Percentiles rank a stretch among this genome's conserved stretches.
These are phyloP conservation scores for Albizia julibrissin DNA, from an alignment of 306 rosid genomes.

Conservation along the genomic window DNA sequence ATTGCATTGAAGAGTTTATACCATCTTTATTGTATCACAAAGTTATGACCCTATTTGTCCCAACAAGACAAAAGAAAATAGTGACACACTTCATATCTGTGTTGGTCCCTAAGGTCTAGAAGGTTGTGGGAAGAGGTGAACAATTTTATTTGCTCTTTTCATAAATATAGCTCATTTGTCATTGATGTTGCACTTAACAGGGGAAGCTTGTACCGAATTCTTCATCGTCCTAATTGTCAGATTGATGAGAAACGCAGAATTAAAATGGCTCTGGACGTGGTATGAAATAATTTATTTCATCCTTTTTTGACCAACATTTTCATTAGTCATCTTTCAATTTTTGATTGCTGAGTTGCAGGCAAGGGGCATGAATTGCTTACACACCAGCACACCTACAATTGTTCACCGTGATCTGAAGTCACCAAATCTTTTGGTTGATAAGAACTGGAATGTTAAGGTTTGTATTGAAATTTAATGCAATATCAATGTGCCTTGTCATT, in stretches of 20 bases:
- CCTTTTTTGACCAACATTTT: slow-evolving; percentile 22
- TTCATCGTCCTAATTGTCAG: slow-evolving; percentile 89
- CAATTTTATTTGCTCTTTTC: slow-evolving; percentile 4
- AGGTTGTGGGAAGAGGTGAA: slow-evolving; percentile 5
- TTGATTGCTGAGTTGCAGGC: slow-evolving; percentile 65
- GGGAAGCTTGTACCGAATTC: slow-evolving; percentile 89
- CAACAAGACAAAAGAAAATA: not conserved
- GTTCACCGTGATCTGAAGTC: slow-evolving; percentile 98
- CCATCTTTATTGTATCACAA: not conserved
- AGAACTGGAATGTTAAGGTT: slow-evolving; percentile 99
- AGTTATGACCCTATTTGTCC: not conserved
- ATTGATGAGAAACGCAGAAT: slow-evolving; percentile 89
- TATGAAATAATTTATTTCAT: slow-evolving; percentile 42
- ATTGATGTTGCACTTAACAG: slow-evolving; percentile 48
- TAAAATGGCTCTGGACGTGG: slow-evolving; percentile 99
- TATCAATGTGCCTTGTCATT: slow-evolving; percentile 17
- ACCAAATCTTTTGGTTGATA: slow-evolving; percentile 95
- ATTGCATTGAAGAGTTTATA: not conserved
- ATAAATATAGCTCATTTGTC: slow-evolving; percentile 3
- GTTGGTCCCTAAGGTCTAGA: slow-evolving; percentile 24
- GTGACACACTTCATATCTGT: slow-evolving; percentile 5
- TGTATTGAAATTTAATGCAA: slow-evolving; percentile 27
- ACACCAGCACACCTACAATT: slow-evolving; percentile 84
- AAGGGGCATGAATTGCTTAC: slow-evolving; percentile 99
- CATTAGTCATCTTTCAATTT: slow-evolving; percentile 31